phyloP scores from a whole-genome alignment of 2,329 filamentous ascomycete genomes.

The Xylariaceae sp. region DNA sequence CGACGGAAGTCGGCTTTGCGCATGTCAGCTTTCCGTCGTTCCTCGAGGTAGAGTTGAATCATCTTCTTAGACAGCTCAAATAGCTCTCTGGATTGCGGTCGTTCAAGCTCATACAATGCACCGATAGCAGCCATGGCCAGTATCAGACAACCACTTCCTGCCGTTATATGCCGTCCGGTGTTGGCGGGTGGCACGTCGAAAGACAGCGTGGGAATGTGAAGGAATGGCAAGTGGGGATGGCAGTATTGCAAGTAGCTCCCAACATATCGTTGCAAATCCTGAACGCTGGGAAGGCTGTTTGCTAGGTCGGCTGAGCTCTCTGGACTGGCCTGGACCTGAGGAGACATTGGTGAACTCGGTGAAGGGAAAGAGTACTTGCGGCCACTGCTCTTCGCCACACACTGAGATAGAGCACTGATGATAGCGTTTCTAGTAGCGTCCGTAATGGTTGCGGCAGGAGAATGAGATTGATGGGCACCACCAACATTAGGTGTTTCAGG shows the following conservation, averaged over 20 bases:
- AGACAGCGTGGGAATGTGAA: constrained; percentile 85
- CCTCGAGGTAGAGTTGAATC: constrained; percentile 89
- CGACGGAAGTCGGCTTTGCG: constrained; percentile 57
- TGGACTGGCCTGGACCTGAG: constrained; percentile 45
- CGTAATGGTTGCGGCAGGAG: constrained; percentile 61
- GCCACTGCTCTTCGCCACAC: constrained; percentile 47
- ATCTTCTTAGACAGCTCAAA: constrained; percentile 94
- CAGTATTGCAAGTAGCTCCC: constrained; percentile 87
- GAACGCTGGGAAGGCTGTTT: constrained; percentile 69
- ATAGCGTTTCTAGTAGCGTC: constrained; percentile 61
- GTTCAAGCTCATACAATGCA: constrained; percentile 78
- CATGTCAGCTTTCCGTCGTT: constrained; percentile 81
- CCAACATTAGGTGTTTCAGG: constrained; percentile 72
- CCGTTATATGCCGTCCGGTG: constrained; percentile 54
- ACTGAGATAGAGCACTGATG: constrained; percentile 56
- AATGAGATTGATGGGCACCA: constrained; percentile 56
- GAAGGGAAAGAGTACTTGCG: constrained; percentile 63
- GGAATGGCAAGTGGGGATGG: constrained; percentile 90
- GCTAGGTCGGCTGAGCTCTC: constrained; percentile 49
- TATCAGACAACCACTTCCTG: constrained; percentile 79
- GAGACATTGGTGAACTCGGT: constrained; percentile 51
- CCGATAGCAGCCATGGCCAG: constrained; percentile 78
- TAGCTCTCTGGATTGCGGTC: constrained; percentile 72
- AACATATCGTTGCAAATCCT: constrained; percentile 86
- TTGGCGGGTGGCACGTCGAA: constrained; percentile 75